Conservation (phyloP, 75 land plant species). For the Picea glauca region DNA sequence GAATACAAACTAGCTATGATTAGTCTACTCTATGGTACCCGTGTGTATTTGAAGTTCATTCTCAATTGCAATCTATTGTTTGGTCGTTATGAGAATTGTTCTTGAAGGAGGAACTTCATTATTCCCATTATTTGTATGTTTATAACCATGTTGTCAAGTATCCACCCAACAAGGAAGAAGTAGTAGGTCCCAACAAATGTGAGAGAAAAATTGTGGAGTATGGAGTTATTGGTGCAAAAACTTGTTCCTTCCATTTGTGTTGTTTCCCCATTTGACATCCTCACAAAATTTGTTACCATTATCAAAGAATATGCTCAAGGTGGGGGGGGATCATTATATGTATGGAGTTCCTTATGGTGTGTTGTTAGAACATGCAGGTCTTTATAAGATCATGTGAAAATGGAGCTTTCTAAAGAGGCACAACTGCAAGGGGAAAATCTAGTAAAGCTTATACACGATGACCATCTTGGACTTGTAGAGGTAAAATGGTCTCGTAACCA, state of each 20-base stretch:
- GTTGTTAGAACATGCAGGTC: slow-evolving; percentile 19
- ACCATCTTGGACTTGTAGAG: slow-evolving; percentile 30
- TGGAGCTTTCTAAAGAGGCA: slow-evolving; percentile 32
- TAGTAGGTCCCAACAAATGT: background rate
- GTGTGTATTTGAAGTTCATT: too few species aligned
- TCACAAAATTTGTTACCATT: slow-evolving; percentile 15
- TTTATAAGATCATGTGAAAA: slow-evolving; percentile 25
- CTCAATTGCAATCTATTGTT: too few species aligned
- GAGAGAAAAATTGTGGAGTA: slow-evolving; percentile 16
- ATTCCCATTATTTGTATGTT: slow-evolving; percentile 24
- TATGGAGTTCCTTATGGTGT: slow-evolving; percentile 31
- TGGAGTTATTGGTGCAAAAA: slow-evolving; percentile 27
- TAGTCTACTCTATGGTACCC: too few species aligned
- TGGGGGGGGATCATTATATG: slow-evolving; percentile 22
- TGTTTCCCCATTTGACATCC: slow-evolving; percentile 18
- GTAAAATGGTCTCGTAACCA: slow-evolving; percentile 33
- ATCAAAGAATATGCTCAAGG: slow-evolving; percentile 33
- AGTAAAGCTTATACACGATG: slow-evolving; percentile 20
- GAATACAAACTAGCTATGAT: too few species aligned
- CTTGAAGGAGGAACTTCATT: slow-evolving; percentile 8
- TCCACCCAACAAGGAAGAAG: too few species aligned
- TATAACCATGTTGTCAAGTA: slow-evolving; percentile 18
- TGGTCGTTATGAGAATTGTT: too few species aligned
- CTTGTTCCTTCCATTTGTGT: slow-evolving; percentile 23
- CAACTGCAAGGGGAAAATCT: slow-evolving; percentile 17